phyloP scores from a whole-genome alignment of 768 basidiomycete species.

The Boletus subcaerulescens region DNA sequence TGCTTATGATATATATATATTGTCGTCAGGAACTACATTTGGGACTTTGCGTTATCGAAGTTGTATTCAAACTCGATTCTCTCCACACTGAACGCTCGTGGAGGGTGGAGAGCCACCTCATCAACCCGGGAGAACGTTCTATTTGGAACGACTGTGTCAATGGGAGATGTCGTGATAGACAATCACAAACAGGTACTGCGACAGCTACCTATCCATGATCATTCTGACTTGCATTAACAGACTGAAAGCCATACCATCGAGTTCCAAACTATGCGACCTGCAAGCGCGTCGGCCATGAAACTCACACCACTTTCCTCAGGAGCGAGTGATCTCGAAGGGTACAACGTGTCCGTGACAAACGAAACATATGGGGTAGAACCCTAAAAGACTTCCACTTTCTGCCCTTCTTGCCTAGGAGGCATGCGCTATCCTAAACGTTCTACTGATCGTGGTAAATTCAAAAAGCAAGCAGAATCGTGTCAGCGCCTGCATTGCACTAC shows the following conservation, averaged over 20 bases:
- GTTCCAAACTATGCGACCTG: not conserved
- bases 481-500: no score
- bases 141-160: not conserved
- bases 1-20: not conserved
- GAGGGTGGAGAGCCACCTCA: constrained; percentile 17
- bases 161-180: not conserved
- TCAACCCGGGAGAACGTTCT: constrained; percentile 5
- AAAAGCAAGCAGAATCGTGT: no score
- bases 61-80: constrained; percentile 25
- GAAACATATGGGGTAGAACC: not conserved
- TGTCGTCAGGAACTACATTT: constrained; percentile 19
- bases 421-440: not conserved
- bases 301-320: not conserved
- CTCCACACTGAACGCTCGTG: constrained; percentile 24
- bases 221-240: not conserved
- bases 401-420: not conserved
- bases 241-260: constrained; percentile 3
- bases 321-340: not conserved
- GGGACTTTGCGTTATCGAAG: constrained; percentile 28
- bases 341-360: not conserved
- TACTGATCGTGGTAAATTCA: not conserved
- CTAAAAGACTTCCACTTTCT: not conserved
- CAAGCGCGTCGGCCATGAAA: not conserved
- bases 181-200: constrained; percentile 4
- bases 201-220: not conserved